phyloP scores from a whole-genome alignment of 345 rosid genomes.

The Gossypioides kirkii region DNA sequence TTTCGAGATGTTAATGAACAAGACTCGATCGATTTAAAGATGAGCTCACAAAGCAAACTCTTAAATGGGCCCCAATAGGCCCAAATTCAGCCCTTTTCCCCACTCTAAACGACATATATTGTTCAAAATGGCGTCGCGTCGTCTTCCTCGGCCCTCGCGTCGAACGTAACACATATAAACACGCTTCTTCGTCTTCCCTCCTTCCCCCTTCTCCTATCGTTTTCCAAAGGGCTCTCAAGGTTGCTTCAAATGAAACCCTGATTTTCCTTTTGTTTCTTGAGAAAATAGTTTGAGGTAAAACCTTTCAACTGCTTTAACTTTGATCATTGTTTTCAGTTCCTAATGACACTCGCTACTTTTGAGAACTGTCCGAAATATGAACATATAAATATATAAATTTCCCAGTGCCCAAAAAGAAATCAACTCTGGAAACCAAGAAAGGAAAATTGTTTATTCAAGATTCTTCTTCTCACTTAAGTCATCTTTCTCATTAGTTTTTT shows the following conservation, averaged over 20 bases:
- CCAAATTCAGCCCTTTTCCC: not conserved
- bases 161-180: not conserved
- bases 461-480: not conserved
- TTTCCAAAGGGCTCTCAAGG: conserved; percentile 12
- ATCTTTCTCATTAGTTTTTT: not conserved
- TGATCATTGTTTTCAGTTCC: not conserved
- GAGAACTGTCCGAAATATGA: not conserved
- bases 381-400: not conserved
- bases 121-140: not conserved
- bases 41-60: not conserved
- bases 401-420: not conserved
- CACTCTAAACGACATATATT: not conserved
- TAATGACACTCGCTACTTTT: not conserved
- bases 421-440: not conserved
- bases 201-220: not conserved
- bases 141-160: not conserved
- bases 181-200: not conserved
- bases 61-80: conserved; percentile 1
- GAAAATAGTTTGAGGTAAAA: conserved; percentile 15
- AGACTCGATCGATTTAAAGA: no score
- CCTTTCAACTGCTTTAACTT: not conserved
- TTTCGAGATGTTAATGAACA: no score
- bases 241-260: conserved; percentile 5
- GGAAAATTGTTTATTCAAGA: not conserved
- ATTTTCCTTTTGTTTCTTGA: conserved; percentile 12